These are phyloP conservation scores for Chaetomium fimeti DNA, from an alignment of 495 filamentous ascomycete genomes.

Conservation along the genomic window DNA sequence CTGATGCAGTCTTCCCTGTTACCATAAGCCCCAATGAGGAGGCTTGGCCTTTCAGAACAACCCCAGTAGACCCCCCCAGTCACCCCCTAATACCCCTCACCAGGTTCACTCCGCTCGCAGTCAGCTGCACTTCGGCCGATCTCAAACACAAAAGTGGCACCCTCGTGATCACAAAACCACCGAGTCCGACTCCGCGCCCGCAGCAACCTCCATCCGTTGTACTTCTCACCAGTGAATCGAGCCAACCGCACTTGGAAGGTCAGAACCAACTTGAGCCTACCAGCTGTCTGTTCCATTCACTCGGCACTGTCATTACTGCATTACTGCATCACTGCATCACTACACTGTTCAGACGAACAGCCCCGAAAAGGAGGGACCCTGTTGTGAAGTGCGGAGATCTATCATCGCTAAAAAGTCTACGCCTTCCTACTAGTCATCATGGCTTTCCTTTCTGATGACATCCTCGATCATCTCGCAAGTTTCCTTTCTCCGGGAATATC, in stretches of 20 bases:
- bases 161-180: neutral
- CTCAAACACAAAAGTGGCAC: neutral
- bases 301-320: no score
- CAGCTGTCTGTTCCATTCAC: no score
- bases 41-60: neutral
- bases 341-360: no score
- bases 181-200: neutral
- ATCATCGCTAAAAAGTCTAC: no score
- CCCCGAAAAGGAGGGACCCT: no score
- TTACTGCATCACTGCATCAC: no score
- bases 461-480: neutral
- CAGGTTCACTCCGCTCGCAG: neutral
- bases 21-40: neutral
- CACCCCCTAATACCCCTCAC: neutral
- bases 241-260: neutral
- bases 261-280: neutral
- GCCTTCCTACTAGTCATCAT: no score
- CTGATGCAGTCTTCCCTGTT: neutral
- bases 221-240: neutral
- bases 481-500: neutral
- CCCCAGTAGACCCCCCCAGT: neutral
- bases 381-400: no score
- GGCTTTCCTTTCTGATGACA: no score
- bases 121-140: conserved; percentile 8
- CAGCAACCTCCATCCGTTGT: neutral